phyloP scores from a whole-genome alignment of 2,329 filamentous ascomycete species.

The Fusarium sulawesiense region DNA sequence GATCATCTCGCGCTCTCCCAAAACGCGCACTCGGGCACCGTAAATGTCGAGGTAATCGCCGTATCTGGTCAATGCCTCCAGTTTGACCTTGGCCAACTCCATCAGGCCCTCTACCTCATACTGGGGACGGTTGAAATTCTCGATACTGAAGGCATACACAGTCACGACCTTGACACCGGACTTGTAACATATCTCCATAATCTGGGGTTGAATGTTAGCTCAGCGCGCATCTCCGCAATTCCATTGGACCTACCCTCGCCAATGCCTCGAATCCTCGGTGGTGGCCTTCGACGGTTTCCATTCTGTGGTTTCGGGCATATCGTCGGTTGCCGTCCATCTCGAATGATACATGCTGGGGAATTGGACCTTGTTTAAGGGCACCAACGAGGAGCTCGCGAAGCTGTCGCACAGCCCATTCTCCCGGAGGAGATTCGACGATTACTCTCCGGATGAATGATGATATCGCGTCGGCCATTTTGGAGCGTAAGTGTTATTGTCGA shows the following conservation, averaged over 20 bases:
- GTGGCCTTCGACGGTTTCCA: slow-evolving; percentile 96
- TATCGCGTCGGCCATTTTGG: slow-evolving; percentile 65
- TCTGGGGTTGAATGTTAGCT: slow-evolving; percentile 59
- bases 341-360: slow-evolving; percentile 97
- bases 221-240: slow-evolving; percentile 41
- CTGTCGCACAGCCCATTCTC: slow-evolving; percentile 86
- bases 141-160: slow-evolving; percentile 98
- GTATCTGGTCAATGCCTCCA: slow-evolving; percentile 90
- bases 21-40: slow-evolving; percentile 84
- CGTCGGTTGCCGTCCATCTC: slow-evolving; percentile 99
- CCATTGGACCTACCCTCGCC: slow-evolving; percentile 75
- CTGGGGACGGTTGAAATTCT: slow-evolving; percentile 97
- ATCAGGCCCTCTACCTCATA: slow-evolving; percentile 97
- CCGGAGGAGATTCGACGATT: slow-evolving; percentile 87
- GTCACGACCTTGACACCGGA: slow-evolving; percentile 96
- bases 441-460: slow-evolving; percentile 68
- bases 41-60: slow-evolving; percentile 94
- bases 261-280: slow-evolving; percentile 95
- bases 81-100: slow-evolving; percentile 96
- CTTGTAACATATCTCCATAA: slow-evolving; percentile 98
- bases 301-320: slow-evolving; percentile 88
- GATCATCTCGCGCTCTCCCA: slow-evolving; percentile 86
- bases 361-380: slow-evolving; percentile 86
- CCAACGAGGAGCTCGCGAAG: slow-evolving; percentile 88
- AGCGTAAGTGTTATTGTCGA: neutral